Evolutionary conservation across 495 filamentous ascomycete species (phyloP).

Genomic region (Polyplosphaeria fusca): DNA sequence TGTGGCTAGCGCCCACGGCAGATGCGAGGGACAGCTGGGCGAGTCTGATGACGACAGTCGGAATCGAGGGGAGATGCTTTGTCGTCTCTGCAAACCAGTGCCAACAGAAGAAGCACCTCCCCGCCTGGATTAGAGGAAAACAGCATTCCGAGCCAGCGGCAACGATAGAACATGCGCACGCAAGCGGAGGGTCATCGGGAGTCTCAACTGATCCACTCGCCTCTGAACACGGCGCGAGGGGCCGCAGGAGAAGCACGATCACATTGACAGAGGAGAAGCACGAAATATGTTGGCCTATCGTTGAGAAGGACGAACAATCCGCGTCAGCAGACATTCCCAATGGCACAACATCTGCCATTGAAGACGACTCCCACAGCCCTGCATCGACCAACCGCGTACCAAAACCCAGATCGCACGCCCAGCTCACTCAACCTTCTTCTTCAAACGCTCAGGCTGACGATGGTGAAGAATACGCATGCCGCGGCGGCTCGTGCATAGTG

Average conservation of each 20-base stretch:
- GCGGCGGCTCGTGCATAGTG: constrained; percentile 81
- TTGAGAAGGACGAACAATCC: constrained; percentile 13
- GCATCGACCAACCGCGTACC: background rate
- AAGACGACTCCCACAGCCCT: constrained; percentile 6
- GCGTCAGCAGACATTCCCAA: constrained; percentile 32
- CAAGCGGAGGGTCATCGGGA: constrained; percentile 10
- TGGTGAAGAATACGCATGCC: constrained; percentile 53
- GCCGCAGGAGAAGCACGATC: constrained; percentile 35
- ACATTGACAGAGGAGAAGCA: constrained; percentile 50
- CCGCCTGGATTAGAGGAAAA: constrained; percentile 51
- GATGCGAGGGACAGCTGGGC: constrained; percentile 84
- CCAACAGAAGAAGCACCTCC: constrained; percentile 56
- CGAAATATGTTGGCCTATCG: constrained; percentile 52
- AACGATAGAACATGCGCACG: constrained; percentile 1
- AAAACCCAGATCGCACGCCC: background rate
- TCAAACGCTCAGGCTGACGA: background rate
- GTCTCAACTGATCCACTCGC: background rate
- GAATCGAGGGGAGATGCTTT: constrained; percentile 75
- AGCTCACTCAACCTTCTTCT: background rate
- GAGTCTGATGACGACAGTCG: constrained; percentile 75
- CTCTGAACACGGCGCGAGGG: background rate
- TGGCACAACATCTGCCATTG: constrained; percentile 5
- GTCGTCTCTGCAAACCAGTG: constrained; percentile 89
- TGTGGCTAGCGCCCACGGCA: constrained; percentile 90
- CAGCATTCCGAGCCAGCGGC: no score